phyloP scores from a whole-genome alignment of 169 alveolate genomes.

The Eimeria tenella region DNA sequence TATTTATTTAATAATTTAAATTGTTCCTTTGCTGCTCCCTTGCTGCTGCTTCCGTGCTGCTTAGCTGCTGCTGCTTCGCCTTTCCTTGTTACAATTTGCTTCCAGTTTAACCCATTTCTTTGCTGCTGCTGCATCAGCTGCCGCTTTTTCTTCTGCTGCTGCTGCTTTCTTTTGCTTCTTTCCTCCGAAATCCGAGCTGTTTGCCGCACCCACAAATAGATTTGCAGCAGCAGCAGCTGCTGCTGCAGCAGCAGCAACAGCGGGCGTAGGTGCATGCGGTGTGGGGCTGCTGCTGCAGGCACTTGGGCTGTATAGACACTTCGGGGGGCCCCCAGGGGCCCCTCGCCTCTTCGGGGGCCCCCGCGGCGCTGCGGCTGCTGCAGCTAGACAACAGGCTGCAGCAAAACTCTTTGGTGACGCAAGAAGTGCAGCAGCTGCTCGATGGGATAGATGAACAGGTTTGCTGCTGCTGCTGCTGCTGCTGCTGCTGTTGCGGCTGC shows the following conservation, averaged over 20 bases:
- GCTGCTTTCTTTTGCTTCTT: not conserved
- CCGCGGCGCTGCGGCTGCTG: conserved; percentile 64
- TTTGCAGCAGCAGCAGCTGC: not conserved
- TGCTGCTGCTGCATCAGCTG: not conserved
- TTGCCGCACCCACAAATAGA: not conserved
- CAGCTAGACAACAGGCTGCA: conserved; percentile 28
- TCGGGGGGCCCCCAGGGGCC: not conserved
- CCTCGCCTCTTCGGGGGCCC: conserved; percentile 9
- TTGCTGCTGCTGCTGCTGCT: not conserved
- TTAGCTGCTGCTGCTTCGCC: not conserved
- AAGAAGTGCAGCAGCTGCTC: not conserved
- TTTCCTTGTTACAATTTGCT: not conserved
- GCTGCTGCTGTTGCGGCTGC: conserved; percentile 7
- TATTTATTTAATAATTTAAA: too few species aligned
- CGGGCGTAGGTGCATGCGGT: not conserved
- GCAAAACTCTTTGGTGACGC: not conserved
- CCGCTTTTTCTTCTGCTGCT: not conserved
- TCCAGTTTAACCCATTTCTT: not conserved
- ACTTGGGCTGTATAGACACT: not conserved
- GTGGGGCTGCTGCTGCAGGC: conserved; percentile 9
- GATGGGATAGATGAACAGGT: not conserved
- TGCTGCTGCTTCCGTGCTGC: not conserved
- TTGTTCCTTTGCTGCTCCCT: not conserved
- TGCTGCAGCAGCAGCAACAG: not conserved
- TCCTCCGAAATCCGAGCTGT: too few species aligned